A percentile compares a stretch with the other conserved stretches of the same genome.
These are phyloP conservation scores for Fusarium nurragi DNA, from an alignment of 2,329 filamentous ascomycete species.

Conservation along the genomic window DNA sequence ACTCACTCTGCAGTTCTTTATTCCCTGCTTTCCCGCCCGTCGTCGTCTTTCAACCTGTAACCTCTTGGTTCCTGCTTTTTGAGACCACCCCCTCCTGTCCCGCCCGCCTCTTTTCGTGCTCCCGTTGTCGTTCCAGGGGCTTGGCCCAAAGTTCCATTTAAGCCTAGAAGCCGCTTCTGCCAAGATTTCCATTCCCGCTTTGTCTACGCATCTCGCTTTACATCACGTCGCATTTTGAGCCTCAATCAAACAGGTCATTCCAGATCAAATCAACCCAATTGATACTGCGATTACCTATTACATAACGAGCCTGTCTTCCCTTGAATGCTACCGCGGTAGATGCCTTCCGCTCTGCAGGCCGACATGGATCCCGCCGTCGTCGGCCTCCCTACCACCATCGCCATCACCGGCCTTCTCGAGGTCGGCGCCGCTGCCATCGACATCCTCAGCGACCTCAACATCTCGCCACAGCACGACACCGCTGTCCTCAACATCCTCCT, in stretches of 20 bases:
- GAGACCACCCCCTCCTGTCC: background rate
- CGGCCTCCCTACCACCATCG: conserved; percentile 49
- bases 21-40: background rate
- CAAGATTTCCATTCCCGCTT: conserved; percentile 3
- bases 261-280: background rate
- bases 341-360: conserved; percentile 39
- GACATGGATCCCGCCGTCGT: conserved; percentile 36
- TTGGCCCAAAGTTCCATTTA: background rate
- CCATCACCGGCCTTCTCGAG: conserved; percentile 51
- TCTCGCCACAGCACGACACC: conserved; percentile 43
- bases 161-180: conserved; percentile 29
- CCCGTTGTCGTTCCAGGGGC: background rate
- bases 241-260: too few species aligned
- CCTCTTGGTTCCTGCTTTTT: conserved; percentile 4
- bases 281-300: conserved; percentile 10
- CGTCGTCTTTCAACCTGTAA: background rate
- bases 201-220: background rate
- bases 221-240: background rate
- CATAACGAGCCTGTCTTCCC: background rate
- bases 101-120: background rate
- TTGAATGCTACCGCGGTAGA: conserved; percentile 31
- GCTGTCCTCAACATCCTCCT: conserved; percentile 46
- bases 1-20: background rate
- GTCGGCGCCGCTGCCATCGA: conserved; percentile 50
- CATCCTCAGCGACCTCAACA: conserved; percentile 49